A percentile compares a stretch with the other conserved stretches of the same genome.
phyloP scores from a whole-genome alignment of 1,284 basidiomycete species.

The Austropuccinia psidii region DNA sequence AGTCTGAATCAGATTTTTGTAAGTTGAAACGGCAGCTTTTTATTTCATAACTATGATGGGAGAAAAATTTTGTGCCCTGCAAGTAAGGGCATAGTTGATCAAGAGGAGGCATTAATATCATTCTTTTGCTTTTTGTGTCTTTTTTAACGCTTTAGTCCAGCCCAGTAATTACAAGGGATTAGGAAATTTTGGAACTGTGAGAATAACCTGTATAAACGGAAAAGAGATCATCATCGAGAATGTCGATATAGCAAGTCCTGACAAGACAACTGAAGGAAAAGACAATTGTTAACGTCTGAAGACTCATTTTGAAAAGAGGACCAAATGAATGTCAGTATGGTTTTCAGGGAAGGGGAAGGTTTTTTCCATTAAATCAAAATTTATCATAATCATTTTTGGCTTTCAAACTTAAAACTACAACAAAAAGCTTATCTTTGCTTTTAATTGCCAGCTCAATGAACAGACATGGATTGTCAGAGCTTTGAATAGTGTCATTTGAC shows the following conservation, averaged over 20 bases:
- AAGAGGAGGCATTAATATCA: no score
- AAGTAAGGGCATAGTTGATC: no score
- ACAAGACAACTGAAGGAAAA: neutral
- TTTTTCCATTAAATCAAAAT: no score
- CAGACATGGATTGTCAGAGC: no score
- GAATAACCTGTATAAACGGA: slow-evolving; percentile 2
- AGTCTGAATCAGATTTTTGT: slow-evolving; percentile 16
- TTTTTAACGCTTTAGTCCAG: neutral
- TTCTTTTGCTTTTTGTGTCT: neutral
- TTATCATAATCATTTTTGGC: no score
- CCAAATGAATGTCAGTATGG: no score
- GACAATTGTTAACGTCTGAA: slow-evolving; percentile 7
- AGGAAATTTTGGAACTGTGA: neutral
- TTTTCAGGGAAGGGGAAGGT: no score
- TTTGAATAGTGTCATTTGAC: no score
- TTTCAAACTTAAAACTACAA: no score
- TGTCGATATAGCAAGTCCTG: neutral
- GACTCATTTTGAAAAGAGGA: no score
- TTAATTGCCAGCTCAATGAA: no score
- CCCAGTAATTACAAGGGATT: neutral
- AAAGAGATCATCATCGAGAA: neutral
- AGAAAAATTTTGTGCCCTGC: neutral
- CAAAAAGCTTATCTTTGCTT: no score
- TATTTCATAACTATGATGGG: neutral
- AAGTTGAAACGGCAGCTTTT: neutral